Evolutionary conservation across 108 stramenopile species (phyloP), one percentile per base, ranked within the genome.

Genomic region (Skeletonema potamos): DNA sequence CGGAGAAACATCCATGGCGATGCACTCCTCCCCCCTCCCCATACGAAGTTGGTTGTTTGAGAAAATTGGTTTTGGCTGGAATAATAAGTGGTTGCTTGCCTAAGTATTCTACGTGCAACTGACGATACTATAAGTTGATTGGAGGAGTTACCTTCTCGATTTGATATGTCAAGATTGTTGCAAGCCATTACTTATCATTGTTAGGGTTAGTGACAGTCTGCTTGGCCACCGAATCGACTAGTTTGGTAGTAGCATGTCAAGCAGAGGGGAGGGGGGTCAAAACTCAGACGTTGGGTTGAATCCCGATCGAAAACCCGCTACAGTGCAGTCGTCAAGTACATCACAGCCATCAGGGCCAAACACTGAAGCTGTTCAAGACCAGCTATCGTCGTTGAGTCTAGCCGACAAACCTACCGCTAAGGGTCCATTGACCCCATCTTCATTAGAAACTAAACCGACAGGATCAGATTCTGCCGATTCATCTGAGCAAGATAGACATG

Each of bases 361-460:
- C 17, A 15, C 62, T 29, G 63, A 54, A 11, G 30, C 55, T 34
- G 39, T 27, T 12, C 36, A 54, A 36, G 57, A 57, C 13, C 34
- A 56, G 37, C 32, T 68, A 37, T 57, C 66, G 55, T 37, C 66
- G 27, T 56, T 68, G 54, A 24, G 55, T 27, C 44, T 73, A 58
- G 56, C 20, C 11, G 64, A 64, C 30, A 30, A 64, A 13, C 3
- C 60, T 20, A 54, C 62, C 10, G 18, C 39, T 15, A 15, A 41
- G 48, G 48, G 48, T 41, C 72, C 72, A 27, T 29, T 39, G 17
- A 41, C 57, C 32, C 56, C 57, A 33, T 44, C 62, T 41, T 70
- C 68, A 55, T 59, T 77, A 60, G 69, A 77, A 43, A 44, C 68
- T 11, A 56, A 43, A n/a, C 56, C 68, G 7, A 77, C 69, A 54